Conservation (phyloP, 2,329 filamentous ascomycete species). For the Penicillium brevicompactum region DNA sequence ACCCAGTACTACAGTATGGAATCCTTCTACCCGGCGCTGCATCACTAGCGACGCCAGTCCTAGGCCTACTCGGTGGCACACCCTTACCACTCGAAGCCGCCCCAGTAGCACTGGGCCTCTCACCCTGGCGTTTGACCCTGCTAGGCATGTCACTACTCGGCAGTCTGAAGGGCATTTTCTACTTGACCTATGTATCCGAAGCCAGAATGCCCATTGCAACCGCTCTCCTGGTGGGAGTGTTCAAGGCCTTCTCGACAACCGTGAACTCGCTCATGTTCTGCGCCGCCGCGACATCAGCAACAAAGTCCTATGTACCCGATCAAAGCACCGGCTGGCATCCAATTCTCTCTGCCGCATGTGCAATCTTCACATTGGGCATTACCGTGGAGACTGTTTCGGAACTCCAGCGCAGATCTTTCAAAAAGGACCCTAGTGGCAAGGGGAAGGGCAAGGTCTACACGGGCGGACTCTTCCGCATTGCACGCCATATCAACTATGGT, state of each 20-base stretch:
- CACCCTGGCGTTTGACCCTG: not conserved
- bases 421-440: conserved; percentile 50
- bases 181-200: conserved; percentile 13
- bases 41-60: not conserved
- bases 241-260: conserved; percentile 60
- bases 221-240: conserved; percentile 50
- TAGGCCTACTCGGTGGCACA: not conserved
- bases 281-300: conserved; percentile 37
- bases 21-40: not conserved
- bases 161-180: conserved; percentile 12
- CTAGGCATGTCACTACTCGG: not conserved
- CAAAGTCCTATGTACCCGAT: conserved; percentile 19
- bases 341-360: conserved; percentile 48
- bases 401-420: conserved; percentile 58
- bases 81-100: not conserved
- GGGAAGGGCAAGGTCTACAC: conserved; percentile 53
- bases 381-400: conserved; percentile 59
- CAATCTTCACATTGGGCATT: conserved; percentile 55
- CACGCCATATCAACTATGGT: conserved; percentile 59
- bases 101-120: not conserved
- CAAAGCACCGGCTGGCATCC: conserved; percentile 10
- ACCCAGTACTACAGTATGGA: not conserved
- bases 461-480: conserved; percentile 52
- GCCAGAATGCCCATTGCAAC: conserved; percentile 6
- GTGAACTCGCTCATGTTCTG: conserved; percentile 59